Base-by-base conservation (phyloP, 495 filamentous ascomycete genomes). In the Alectoria sarmentosa region DNA sequence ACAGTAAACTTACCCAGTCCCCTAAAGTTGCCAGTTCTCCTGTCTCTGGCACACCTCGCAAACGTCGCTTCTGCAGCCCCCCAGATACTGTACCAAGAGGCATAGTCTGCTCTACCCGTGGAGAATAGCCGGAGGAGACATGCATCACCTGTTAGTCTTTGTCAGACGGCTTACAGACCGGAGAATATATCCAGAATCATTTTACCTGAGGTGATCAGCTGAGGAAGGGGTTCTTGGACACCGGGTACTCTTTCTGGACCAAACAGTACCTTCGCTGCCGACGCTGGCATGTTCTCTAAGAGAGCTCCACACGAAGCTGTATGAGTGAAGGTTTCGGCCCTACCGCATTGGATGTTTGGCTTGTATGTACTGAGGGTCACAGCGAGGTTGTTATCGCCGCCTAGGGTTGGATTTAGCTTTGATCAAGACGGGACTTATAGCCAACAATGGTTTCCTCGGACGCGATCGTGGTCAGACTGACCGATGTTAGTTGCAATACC, bases 31-130 rank as follows among this genome's bases (percentile, higher is more conserved):
- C 52, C 52, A 14, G 7, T 13, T 7, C 13, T 34, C 17, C 15
- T 34, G 17, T 55, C 9, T 13, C 52, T 55, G 10, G 28, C 52
- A 21, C 52, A 55, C 17, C 17, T 36, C 30, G 52, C 52, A 34
- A 55, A 55, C 52, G 52, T 55, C 30, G 52, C 52, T 34, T 55
- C 52, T 14, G 52, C 11, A 1, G 52, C 52, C 17, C 21, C 15
- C 52, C 52, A 55, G 21, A 55, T 55, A 17, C 52, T 55, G 17
- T 55, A 55, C 52, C 52, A 55, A 21, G 28, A 34, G 7, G 52
- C 30, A 1, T 5, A 34, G 34, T 55, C 52, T 3, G 52, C 52
- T 55, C 52, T 55, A 1, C 52, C 52, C 2, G 52, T 55, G 15
- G 52, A 55, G 30, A 34, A 55, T 3, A 55, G 15, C 52, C 52